These are phyloP conservation scores for Penicillium samsonianum DNA, from an alignment of 495 filamentous ascomycete genomes.

Conservation along the genomic window DNA sequence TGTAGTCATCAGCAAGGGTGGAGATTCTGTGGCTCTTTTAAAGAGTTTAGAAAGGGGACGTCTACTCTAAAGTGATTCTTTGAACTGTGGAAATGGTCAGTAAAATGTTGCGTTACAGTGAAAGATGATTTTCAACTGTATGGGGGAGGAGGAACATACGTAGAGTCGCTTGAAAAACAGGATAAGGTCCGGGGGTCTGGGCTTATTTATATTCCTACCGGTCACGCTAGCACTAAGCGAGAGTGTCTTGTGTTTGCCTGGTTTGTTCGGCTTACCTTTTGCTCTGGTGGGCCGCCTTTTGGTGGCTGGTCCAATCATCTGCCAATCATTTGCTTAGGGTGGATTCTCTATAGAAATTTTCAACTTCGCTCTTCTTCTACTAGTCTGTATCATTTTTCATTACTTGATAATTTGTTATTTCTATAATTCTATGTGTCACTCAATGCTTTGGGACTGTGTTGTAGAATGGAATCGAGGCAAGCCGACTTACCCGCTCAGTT, in stretches of 20 bases:
- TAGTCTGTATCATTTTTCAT: not conserved
- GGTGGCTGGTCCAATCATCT: not conserved
- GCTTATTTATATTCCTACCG: slow-evolving; percentile 28
- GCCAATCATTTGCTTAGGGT: not conserved
- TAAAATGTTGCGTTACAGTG: slow-evolving; percentile 8
- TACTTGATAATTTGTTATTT: not conserved
- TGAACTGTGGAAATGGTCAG: slow-evolving; percentile 55
- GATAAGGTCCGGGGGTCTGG: slow-evolving; percentile 23
- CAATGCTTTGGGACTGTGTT: too few relatives aligned
- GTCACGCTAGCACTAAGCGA: slow-evolving; percentile 40
- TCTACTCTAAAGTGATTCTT: slow-evolving; percentile 93
- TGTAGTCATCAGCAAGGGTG: slow-evolving; percentile 73
- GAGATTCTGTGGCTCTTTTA: slow-evolving; percentile 75
- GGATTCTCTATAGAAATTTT: slow-evolving; percentile 1
- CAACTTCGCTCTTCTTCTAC: not conserved
- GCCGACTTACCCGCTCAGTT: too few relatives aligned
- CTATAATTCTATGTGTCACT: too few relatives aligned
- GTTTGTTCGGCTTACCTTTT: slow-evolving; percentile 36
- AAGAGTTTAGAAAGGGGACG: slow-evolving; percentile 75
- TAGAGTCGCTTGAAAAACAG: slow-evolving; percentile 63
- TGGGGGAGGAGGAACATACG: slow-evolving; percentile 54
- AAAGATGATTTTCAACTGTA: slow-evolving; percentile 19
- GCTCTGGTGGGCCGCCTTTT: not conserved
- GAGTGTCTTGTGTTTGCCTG: slow-evolving; percentile 23
- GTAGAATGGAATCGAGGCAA: too few relatives aligned